Conservation (phyloP, 441 rosid genomes). For the Viola pubescens region DNA sequence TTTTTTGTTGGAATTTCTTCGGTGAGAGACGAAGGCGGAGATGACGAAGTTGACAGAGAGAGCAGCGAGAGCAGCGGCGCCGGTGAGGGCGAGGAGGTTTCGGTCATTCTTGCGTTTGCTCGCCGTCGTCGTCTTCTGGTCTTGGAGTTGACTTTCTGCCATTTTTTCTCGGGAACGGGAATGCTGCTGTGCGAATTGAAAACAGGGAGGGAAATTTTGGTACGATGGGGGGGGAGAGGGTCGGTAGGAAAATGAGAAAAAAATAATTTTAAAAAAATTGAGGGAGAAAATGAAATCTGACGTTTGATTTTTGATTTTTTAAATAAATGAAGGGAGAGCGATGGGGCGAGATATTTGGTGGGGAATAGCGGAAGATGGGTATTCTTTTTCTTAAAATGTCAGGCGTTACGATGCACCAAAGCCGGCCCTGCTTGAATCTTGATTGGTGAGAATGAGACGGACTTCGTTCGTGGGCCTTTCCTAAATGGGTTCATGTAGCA, state of each 20-base stretch:
- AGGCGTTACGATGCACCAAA: too few species aligned
- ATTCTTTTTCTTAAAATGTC: too few species aligned
- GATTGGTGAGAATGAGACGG: too few species aligned
- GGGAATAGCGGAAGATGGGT: too few species aligned
- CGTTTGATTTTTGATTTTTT: background rate
- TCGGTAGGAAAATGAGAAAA: too few species aligned
- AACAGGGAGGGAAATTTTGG: conserved; percentile 41
- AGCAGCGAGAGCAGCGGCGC: conserved; percentile 61
- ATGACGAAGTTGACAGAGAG: conserved; percentile 56
- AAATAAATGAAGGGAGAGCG: too few species aligned
- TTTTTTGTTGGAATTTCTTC: conserved; percentile 47
- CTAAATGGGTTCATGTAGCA: too few species aligned
- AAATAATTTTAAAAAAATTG: too few species aligned
- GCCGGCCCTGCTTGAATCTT: too few species aligned
- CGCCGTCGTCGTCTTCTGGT: background rate
- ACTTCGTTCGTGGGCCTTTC: too few species aligned
- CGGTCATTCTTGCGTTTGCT: conserved; percentile 27
- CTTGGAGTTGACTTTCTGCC: conserved; percentile 26
- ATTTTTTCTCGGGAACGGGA: conserved; percentile 19
- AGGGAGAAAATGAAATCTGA: conserved; percentile 2
- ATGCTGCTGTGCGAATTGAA: background rate
- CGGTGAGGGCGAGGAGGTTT: conserved; percentile 52
- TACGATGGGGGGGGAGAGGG: background rate
- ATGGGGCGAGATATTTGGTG: too few species aligned
- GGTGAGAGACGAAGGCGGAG: conserved; percentile 49